Percentiles rank a stretch among this genome's conserved stretches.
These are phyloP conservation scores for Penicillium tannophilum DNA, from an alignment of 495 filamentous ascomycete genomes.

Conservation along the genomic window DNA sequence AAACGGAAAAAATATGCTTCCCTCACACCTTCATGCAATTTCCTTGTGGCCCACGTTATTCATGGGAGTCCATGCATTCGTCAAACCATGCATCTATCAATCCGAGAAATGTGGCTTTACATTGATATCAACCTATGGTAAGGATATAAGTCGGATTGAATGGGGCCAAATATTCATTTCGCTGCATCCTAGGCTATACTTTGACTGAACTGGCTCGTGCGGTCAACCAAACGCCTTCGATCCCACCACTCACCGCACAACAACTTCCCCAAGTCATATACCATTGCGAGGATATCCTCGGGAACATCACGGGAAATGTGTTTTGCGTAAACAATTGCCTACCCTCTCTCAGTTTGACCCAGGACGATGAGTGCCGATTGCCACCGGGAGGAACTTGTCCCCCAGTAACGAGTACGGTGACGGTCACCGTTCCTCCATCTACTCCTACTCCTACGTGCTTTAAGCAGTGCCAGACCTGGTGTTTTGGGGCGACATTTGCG, in stretches of 20 bases:
- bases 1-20: not conserved
- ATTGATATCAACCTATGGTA: constrained; percentile 21
- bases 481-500: constrained; percentile 9
- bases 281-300: constrained; percentile 22
- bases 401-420: constrained; percentile 10
- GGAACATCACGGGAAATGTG: constrained; percentile 20
- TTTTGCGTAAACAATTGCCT: constrained; percentile 22
- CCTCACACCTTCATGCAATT: not conserved
- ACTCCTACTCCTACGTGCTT: constrained; percentile 9
- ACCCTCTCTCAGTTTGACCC: not conserved
- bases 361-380: constrained; percentile 20
- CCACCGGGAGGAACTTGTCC: constrained; percentile 8
- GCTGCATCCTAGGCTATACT: constrained; percentile 15
- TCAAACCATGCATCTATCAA: constrained; percentile 25
- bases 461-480: constrained; percentile 14
- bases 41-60: constrained; percentile 2
- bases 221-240: constrained; percentile 21
- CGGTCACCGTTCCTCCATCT: not conserved
- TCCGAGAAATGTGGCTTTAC: constrained; percentile 25
- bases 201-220: constrained; percentile 18
- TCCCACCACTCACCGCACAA: constrained; percentile 15
- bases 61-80: constrained; percentile 10
- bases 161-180: not conserved
- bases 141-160: not conserved
- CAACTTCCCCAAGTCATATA: constrained; percentile 23